Percentiles rank a stretch among this genome's conserved stretches.
Conservation (phyloP, 495 filamentous ascomycete genomes). For the Aspergillus ostianus region DNA sequence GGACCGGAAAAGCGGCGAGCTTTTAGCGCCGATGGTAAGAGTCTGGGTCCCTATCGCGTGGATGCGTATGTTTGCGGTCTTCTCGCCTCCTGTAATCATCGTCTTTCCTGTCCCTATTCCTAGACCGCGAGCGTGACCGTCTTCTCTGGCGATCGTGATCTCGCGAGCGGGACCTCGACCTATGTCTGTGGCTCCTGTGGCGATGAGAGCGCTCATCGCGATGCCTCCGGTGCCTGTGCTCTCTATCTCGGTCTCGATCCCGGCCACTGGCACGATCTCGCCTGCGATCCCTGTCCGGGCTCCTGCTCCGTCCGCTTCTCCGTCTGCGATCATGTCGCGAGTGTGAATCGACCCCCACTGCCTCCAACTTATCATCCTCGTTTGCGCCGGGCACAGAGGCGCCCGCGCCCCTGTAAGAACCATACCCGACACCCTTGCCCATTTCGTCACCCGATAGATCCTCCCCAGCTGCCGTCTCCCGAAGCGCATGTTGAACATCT, state of each 20-base stretch:
- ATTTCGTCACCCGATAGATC: slow-evolving; percentile 22
- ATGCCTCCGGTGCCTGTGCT: slow-evolving; percentile 36
- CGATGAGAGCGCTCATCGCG: slow-evolving; percentile 33
- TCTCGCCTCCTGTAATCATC: slow-evolving; percentile 27
- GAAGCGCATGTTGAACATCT: slow-evolving; percentile 27
- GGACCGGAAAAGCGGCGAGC: background rate
- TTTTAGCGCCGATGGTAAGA: slow-evolving; percentile 25
- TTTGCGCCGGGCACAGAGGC: background rate
- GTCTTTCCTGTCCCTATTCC: slow-evolving; percentile 31
- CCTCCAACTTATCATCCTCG: slow-evolving; percentile 23
- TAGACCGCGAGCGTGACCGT: slow-evolving; percentile 30
- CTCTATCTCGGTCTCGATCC: slow-evolving; percentile 34
- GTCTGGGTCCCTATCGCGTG: slow-evolving; percentile 28
- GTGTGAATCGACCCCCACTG: slow-evolving; percentile 24
- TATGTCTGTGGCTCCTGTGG: slow-evolving; percentile 35
- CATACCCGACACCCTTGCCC: slow-evolving; percentile 26
- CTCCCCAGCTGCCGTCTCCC: slow-evolving; percentile 32
- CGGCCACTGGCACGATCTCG: slow-evolving; percentile 25
- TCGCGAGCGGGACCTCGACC: slow-evolving; percentile 34
- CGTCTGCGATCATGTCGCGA: slow-evolving; percentile 27
- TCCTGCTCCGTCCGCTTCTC: slow-evolving; percentile 33
- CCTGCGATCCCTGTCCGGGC: slow-evolving; percentile 31
- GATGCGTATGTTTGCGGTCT: slow-evolving; percentile 27
- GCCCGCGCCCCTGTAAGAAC: slow-evolving; percentile 17
- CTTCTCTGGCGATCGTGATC: slow-evolving; percentile 22